Percentiles rank a stretch among this genome's conserved stretches.
These are phyloP conservation scores for Geosmithia flava DNA, from an alignment of 2,329 filamentous ascomycete genomes.

Conservation along the genomic window DNA sequence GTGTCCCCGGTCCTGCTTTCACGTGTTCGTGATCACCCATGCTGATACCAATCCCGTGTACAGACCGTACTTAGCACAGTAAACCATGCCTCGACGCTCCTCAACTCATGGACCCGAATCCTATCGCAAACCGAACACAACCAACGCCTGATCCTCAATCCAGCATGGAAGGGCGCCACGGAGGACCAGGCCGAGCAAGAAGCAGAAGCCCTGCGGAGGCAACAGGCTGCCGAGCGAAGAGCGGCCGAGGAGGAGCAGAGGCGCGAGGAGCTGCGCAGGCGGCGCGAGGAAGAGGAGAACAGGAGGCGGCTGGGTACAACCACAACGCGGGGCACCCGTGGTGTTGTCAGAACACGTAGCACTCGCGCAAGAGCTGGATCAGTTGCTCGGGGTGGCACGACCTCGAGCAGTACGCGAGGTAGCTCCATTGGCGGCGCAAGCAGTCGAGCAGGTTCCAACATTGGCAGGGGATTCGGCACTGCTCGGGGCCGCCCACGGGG, in stretches of 20 bases:
- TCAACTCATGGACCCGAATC: slow-evolving; percentile 93
- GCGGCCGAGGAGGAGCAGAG: slow-evolving; percentile 69
- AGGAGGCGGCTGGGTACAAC: slow-evolving; percentile 13
- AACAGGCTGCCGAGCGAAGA: slow-evolving; percentile 65
- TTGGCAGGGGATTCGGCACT: slow-evolving; percentile 19
- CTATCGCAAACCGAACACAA: slow-evolving; percentile 97
- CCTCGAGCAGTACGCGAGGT: slow-evolving; percentile 11
- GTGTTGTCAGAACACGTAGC: slow-evolving; percentile 15
- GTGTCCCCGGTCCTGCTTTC: neutral
- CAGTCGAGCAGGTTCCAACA: slow-evolving; percentile 19
- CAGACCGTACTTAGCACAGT: slow-evolving; percentile 76
- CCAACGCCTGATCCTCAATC: slow-evolving; percentile 79
- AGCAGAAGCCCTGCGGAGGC: slow-evolving; percentile 59
- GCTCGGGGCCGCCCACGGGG: slow-evolving; percentile 19
- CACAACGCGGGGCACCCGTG: slow-evolving; percentile 11
- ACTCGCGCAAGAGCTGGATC: slow-evolving; percentile 12
- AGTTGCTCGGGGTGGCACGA: slow-evolving; percentile 4
- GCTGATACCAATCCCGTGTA: neutral
- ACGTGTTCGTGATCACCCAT: neutral
- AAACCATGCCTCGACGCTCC: slow-evolving; percentile 71
- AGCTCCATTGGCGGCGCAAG: slow-evolving; percentile 7
- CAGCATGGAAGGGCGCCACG: slow-evolving; percentile 78
- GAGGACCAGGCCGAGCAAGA: slow-evolving; percentile 82
- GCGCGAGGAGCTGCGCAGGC: slow-evolving; percentile 55
- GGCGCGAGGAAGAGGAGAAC: slow-evolving; percentile 48